These are phyloP conservation scores for Ophiorrhiza pumila DNA, from an alignment of 257 asterid genomes.

Conservation along the genomic window DNA sequence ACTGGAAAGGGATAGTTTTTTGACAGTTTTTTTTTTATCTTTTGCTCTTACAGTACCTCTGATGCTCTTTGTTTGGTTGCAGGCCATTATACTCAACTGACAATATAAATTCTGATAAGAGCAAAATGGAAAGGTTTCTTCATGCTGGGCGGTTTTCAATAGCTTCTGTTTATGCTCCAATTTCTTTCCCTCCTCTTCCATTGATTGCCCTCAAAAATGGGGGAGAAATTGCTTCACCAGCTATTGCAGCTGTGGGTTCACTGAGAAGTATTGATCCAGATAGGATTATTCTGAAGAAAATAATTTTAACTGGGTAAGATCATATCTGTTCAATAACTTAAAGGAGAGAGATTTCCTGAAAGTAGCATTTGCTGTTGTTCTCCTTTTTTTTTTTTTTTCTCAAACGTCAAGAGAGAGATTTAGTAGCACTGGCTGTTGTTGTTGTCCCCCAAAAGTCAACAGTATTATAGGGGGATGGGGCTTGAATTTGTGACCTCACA, in stretches of 20 bases:
- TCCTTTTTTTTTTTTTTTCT: too few relatives aligned
- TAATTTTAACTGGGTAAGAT: slow-evolving; percentile 87
- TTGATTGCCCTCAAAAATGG: slow-evolving; percentile 65
- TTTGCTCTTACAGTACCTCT: slow-evolving; percentile 9
- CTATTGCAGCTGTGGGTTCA: slow-evolving; percentile 84
- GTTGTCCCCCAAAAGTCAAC: too few relatives aligned
- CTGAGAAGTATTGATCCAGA: slow-evolving; percentile 76
- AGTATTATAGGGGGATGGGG: too few relatives aligned
- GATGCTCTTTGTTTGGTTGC: slow-evolving; percentile 26
- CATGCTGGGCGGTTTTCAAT: slow-evolving; percentile 81
- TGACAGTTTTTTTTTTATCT: background rate
- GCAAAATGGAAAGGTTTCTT: slow-evolving; percentile 98
- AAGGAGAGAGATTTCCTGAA: background rate
- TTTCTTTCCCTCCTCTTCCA: slow-evolving; percentile 74
- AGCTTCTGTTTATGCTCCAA: slow-evolving; percentile 89
- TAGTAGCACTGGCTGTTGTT: too few relatives aligned
- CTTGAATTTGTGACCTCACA: too few relatives aligned
- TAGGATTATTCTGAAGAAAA: slow-evolving; percentile 80
- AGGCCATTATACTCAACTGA: slow-evolving; percentile 91
- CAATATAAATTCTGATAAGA: slow-evolving; percentile 66
- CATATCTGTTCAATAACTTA: too few relatives aligned
- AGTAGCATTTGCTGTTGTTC: too few relatives aligned
- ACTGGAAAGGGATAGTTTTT: background rate
- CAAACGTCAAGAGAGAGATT: too few relatives aligned
- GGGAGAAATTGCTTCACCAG: slow-evolving; percentile 52